Conservation (phyloP, 179 eudicot species). For the Beta lomatogona region DNA sequence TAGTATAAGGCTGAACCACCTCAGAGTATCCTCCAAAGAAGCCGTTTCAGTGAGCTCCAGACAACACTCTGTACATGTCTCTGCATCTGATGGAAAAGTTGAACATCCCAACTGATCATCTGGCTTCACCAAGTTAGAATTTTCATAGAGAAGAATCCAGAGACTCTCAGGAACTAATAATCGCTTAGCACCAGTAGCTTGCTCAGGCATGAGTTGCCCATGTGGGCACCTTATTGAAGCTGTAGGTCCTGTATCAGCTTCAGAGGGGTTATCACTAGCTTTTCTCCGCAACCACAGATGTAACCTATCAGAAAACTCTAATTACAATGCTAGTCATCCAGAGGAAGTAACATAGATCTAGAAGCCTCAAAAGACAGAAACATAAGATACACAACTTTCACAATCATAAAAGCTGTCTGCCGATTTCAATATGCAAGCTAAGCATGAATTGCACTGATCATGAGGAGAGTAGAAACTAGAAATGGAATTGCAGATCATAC, state of each 20-base stretch:
- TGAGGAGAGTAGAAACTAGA: not conserved
- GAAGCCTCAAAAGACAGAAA: not conserved
- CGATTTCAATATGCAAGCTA: slow-evolving; percentile 6
- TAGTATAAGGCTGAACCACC: slow-evolving; percentile 40
- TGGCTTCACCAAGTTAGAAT: slow-evolving; percentile 73
- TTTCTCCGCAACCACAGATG: slow-evolving; percentile 93
- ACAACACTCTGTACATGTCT: slow-evolving; percentile 65
- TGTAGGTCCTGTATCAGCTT: slow-evolving; percentile 97
- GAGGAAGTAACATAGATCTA: not conserved
- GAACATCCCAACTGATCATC: slow-evolving; percentile 75
- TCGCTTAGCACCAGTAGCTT: slow-evolving; percentile 84
- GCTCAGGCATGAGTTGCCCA: slow-evolving; percentile 89
- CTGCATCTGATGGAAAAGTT: slow-evolving; percentile 66
- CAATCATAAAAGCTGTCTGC: slow-evolving; percentile 1
- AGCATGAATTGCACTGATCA: not conserved
- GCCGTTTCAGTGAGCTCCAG: slow-evolving; percentile 74
- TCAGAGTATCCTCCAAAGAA: slow-evolving; percentile 62
- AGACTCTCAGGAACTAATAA: slow-evolving; percentile 82
- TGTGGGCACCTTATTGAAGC: slow-evolving; percentile 90
- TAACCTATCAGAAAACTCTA: slow-evolving; percentile 55
- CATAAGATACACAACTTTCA: not conserved
- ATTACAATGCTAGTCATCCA: slow-evolving; percentile 10
- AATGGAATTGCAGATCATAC: not conserved
- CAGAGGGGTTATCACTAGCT: slow-evolving; percentile 68
- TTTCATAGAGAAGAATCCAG: slow-evolving; percentile 77